Evolutionary conservation across 352 stramenopile genomes (phyloP), one percentile per base, ranked within the genome.

Genomic region (Globisporangium nagaii): DNA sequence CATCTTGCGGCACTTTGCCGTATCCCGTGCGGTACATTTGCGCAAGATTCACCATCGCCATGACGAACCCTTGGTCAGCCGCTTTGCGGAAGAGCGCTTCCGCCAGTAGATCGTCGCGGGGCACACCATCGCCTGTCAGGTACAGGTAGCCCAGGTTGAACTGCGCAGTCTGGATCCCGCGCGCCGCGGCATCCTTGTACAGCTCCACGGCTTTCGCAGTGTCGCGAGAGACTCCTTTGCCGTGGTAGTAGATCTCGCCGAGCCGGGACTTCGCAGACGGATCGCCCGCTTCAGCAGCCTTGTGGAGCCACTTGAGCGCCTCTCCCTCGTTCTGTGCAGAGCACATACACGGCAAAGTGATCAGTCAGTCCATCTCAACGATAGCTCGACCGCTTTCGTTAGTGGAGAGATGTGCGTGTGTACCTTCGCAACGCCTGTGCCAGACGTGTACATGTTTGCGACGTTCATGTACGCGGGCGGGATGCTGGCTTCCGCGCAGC

Each of bases 21-120:
- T 90, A 85, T 0, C 84, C 84, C 10, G 64, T 74, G 13, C 78
- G 71, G 50, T 93, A 90, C 82, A 94, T 91, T 31, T 93, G 77
- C 28, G 84, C 84, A 28, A 94, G 68, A 28, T 94, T 94, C 12
- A 94, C 76, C 78, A 94, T 94, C 11, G 84, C 84, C 78, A 93
- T 90, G 56, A 90, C 78, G 50, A 92, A 90, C 5, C 82, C 82
- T 49, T 91, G 79, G 11, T 89, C 81, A 0, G 84, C 82, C 4
- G 84, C 79, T 31, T 71, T 69, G 13, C 81, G 76, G 53, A 94
- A 94, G 3, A 91, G 66, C 30, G 76, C 63, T 43, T 91, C 84
- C 6, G 84, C 84, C 52, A 87, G 66, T 4, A 86, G 62, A 8
- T 74, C 56, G 60, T 91, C 65, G 45, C 78, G 54, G 0, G 62